Evolutionary conservation across 345 rosid species (phyloP).

Genomic region (Citrus hindsii): DNA sequence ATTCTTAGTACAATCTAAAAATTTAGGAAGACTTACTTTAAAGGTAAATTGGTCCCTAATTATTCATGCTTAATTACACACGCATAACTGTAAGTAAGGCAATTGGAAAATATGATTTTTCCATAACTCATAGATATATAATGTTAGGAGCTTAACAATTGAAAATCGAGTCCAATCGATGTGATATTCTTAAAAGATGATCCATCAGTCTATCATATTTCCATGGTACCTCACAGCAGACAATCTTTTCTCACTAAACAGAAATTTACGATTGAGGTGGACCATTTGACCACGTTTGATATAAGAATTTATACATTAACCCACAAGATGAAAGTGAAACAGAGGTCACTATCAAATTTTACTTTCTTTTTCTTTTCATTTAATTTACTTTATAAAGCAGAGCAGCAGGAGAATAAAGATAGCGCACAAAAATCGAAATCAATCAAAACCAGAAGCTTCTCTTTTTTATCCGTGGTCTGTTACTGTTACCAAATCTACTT

Average conservation of each 20-base stretch:
- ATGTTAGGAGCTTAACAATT: no score
- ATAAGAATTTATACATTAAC: neutral
- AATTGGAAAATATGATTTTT: no score
- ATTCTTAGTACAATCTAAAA: no score
- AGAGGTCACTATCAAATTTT: conserved; percentile 1
- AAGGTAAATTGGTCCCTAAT: no score
- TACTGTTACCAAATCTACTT: neutral
- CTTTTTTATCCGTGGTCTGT: conserved; percentile 4
- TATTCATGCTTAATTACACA: no score
- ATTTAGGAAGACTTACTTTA: no score
- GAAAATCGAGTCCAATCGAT: no score
- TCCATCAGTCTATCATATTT: neutral
- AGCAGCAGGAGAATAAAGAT: neutral
- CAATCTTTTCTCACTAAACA: neutral
- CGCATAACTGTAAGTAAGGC: no score
- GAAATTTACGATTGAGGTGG: neutral
- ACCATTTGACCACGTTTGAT: neutral
- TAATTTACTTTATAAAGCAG: neutral
- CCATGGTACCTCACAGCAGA: neutral
- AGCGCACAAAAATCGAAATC: neutral
- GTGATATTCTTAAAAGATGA: no score
- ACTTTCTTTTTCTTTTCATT: neutral
- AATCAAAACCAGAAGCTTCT: conserved; percentile 19
- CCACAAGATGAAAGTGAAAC: neutral
- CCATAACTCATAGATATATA: no score